Percentiles rank a stretch among this genome's conserved stretches.
Conservation (phyloP, 768 basidiomycete species). For the Termitomyces sp. region DNA sequence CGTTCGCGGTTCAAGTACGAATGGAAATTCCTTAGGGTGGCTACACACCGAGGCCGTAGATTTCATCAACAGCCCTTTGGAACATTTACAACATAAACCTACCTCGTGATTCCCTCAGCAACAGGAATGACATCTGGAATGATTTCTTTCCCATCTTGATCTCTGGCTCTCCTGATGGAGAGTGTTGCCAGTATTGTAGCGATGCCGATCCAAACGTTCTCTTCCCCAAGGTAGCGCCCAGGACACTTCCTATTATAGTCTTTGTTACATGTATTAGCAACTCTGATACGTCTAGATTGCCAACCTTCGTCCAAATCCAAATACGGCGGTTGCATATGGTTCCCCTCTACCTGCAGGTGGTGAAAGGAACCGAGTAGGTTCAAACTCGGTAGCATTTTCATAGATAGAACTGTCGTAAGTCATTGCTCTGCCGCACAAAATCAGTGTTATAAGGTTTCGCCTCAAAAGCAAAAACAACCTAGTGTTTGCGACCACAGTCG, state of each 20-base stretch:
- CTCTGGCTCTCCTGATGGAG: conserved; percentile 27
- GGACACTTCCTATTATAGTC: conserved; percentile 22
- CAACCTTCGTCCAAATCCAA: conserved; percentile 21
- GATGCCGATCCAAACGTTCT: conserved; percentile 25
- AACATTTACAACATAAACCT: neutral
- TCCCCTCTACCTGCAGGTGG: conserved; percentile 11
- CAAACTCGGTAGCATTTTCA: conserved; percentile 30
- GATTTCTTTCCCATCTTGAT: conserved; percentile 26
- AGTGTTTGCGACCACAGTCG: neutral
- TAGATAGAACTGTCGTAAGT: conserved; percentile 28
- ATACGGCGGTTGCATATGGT: conserved; percentile 10
- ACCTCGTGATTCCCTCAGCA: conserved; percentile 2
- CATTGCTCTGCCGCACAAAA: conserved; percentile 25
- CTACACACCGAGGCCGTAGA: neutral
- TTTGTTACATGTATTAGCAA: neutral
- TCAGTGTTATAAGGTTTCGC: conserved; percentile 26
- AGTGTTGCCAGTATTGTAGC: conserved; percentile 21
- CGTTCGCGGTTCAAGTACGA: neutral
- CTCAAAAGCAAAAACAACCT: neutral
- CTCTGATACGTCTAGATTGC: neutral
- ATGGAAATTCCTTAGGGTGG: neutral
- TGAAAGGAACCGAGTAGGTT: conserved; percentile 32
- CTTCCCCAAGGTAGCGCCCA: conserved; percentile 36
- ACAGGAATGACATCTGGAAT: conserved; percentile 18
- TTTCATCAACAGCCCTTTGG: neutral